A percentile compares a stretch with the other conserved stretches of the same genome.
Conservation (phyloP, 805 yeast genomes). For the Candida awuae region DNA sequence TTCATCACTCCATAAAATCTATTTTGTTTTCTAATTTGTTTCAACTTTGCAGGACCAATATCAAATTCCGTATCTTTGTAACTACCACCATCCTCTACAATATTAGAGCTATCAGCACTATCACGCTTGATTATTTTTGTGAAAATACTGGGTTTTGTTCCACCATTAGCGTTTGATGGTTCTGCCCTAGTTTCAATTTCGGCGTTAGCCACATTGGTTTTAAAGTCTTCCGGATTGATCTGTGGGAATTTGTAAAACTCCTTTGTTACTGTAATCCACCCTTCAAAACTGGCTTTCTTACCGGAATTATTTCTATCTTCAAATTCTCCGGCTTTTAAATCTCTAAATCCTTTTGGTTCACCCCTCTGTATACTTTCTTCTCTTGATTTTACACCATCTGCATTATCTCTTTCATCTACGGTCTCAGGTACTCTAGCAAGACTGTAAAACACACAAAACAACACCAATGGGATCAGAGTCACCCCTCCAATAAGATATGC, state of each 20-base stretch:
- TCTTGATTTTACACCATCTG: constrained; percentile 20
- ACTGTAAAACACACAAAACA: constrained; percentile 36
- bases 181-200: constrained; percentile 2
- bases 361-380: constrained; percentile 19
- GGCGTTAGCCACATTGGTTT: constrained; percentile 6
- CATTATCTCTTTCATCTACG: constrained; percentile 12
- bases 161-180: neutral
- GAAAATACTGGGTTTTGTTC: constrained; percentile 1
- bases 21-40: constrained; percentile 42
- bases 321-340: constrained; percentile 52
- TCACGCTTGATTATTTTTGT: constrained; percentile 4
- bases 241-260: constrained; percentile 56
- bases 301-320: constrained; percentile 56
- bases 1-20: constrained; percentile 63
- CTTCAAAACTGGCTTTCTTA: constrained; percentile 53
- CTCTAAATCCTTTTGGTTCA: constrained; percentile 23
- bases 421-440: constrained; percentile 27
- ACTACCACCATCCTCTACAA: constrained; percentile 2
- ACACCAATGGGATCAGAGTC: constrained; percentile 61
- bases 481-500: constrained; percentile 64
- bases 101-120: neutral
- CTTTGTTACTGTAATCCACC: constrained; percentile 81
- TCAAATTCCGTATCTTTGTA: constrained; percentile 18
- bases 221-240: constrained; percentile 23
- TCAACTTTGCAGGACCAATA: constrained; percentile 33